A percentile compares a stretch with the other conserved stretches of the same genome.
These are phyloP conservation scores for Lathyrus tuberosus DNA, from an alignment of 306 rosid species.

Conservation along the genomic window DNA sequence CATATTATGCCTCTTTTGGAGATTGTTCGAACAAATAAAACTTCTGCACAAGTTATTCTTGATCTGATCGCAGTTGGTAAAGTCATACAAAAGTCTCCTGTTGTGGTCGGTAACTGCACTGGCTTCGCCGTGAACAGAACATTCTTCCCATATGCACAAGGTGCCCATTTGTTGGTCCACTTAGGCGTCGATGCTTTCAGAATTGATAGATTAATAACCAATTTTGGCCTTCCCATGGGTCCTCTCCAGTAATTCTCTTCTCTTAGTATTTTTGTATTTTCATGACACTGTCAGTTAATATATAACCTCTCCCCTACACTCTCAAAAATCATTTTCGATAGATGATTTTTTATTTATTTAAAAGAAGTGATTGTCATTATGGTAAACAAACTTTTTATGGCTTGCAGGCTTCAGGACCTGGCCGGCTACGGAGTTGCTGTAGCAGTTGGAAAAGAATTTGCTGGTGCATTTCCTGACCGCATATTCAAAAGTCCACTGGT, in stretches of 20 bases:
- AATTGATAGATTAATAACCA: constrained; percentile 73
- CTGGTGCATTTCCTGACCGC: constrained; percentile 67
- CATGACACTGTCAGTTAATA: constrained; percentile 15
- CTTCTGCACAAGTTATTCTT: constrained; percentile 90
- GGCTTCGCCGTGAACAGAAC: constrained; percentile 97
- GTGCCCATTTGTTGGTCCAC: constrained; percentile 66
- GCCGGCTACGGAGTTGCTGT: constrained; percentile 81
- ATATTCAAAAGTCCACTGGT: constrained; percentile 62
- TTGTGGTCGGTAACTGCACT: constrained; percentile 96
- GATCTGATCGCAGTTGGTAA: constrained; percentile 88
- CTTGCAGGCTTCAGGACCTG: constrained; percentile 89
- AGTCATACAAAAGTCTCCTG: constrained; percentile 81
- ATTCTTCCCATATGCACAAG: constrained; percentile 88
- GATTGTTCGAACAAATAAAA: constrained; percentile 82
- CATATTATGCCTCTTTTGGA: constrained; percentile 98
- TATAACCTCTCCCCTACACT: neutral
- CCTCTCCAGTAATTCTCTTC: constrained; percentile 83
- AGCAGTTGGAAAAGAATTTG: constrained; percentile 68
- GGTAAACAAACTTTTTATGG: constrained; percentile 25
- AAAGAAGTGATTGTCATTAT: too few relatives aligned
- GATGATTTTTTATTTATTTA: too few relatives aligned
- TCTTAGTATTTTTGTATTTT: constrained; percentile 34
- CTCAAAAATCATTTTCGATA: neutral
- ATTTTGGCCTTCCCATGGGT: constrained; percentile 90
- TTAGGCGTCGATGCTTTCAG: constrained; percentile 86